phyloP scores from a whole-genome alignment of 2,329 filamentous ascomycete genomes.

The Metarhizium guizhouense region DNA sequence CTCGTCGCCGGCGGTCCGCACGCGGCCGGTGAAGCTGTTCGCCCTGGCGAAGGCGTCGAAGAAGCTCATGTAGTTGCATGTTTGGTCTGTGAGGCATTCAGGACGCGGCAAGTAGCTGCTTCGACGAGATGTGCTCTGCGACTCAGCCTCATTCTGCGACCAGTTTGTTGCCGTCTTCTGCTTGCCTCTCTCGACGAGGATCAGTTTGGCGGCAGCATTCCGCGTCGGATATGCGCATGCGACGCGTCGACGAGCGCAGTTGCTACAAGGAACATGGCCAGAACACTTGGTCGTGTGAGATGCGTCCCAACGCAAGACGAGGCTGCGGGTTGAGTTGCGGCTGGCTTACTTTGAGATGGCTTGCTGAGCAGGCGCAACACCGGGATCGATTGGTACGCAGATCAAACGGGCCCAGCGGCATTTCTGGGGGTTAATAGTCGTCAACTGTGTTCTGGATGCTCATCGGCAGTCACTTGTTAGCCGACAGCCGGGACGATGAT shows the following conservation, averaged over 20 bases:
- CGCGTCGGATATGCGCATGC: constrained; percentile 13
- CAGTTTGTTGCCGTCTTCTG: constrained; percentile 4
- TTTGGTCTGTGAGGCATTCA: constrained; percentile 9
- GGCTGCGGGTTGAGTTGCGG: neutral
- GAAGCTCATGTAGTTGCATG: constrained; percentile 15
- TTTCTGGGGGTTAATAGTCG: too few species aligned
- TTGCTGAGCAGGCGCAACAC: constrained; percentile 19
- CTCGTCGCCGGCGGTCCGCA: constrained; percentile 10
- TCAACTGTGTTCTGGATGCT: neutral
- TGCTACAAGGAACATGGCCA: constrained; percentile 19
- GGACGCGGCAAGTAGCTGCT: neutral
- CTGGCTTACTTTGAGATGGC: constrained; percentile 23
- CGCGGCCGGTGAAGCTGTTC: constrained; percentile 18
- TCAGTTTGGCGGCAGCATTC: constrained; percentile 3
- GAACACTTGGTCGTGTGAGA: constrained; percentile 17
- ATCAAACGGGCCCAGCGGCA: constrained; percentile 17
- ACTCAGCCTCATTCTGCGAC: neutral
- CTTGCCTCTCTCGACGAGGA: constrained; percentile 14
- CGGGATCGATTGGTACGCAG: constrained; percentile 21
- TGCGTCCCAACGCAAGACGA: constrained; percentile 2
- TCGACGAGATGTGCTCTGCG: neutral
- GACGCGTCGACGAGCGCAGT: constrained; percentile 17
- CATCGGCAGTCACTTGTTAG: neutral
- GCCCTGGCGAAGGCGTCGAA: constrained; percentile 19
- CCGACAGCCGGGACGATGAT: neutral